Base-by-base conservation (phyloP, 495 filamentous ascomycete genomes). In the Parathielavia hyrcaniae region DNA sequence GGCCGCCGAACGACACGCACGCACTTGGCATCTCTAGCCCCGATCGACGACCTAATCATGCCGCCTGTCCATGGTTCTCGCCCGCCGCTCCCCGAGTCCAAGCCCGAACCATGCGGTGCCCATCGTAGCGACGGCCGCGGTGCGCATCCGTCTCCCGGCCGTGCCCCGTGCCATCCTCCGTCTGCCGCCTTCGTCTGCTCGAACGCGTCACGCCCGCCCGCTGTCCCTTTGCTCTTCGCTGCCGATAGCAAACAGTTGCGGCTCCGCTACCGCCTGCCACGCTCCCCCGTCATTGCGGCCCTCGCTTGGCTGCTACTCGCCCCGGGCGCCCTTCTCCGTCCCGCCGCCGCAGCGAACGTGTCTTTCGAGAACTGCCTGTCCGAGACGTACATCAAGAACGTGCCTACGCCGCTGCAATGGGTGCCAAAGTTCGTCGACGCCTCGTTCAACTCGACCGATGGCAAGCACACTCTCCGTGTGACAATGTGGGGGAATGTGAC, bases 401-500 rank as follows among this genome's bases (percentile, higher is more conserved):
- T 62, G 58, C 61, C 80, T 67, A 53, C 61, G 16, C 60, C 60
- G 54, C 76, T 97, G n/a, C 95, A 98, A 75, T 96, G 91, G 70
- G 76, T 83, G 10, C 91, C 93, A 1, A 62, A 83, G 13, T 79
- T 79, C 55, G 79, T 95, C 57, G 81, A 84, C 61, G 95, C 88
- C 55, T 73, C 71, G 13, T 95, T 95, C 73, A 79, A 90, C 61
- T 73, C 81, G 22, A 68, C 72, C 19, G 72, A 80, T 55, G 67
- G 81, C 12, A 80, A 78, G 50, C 82, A 90, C 65, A 83, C 83
- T 39, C 75, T 98, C 32, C 82, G 82, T 56, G 73, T 97, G 30
- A 96, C 85, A 1, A 83, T 96, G 20, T 97, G 89, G 73, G 91
- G 91, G 22, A 96, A 97, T 71, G 90, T 97, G 20, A 85, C 85